A percentile compares a stretch with the other conserved stretches of the same genome.
phyloP scores from a whole-genome alignment of 2,329 filamentous ascomycete species.

The Fusarium virguliforme region DNA sequence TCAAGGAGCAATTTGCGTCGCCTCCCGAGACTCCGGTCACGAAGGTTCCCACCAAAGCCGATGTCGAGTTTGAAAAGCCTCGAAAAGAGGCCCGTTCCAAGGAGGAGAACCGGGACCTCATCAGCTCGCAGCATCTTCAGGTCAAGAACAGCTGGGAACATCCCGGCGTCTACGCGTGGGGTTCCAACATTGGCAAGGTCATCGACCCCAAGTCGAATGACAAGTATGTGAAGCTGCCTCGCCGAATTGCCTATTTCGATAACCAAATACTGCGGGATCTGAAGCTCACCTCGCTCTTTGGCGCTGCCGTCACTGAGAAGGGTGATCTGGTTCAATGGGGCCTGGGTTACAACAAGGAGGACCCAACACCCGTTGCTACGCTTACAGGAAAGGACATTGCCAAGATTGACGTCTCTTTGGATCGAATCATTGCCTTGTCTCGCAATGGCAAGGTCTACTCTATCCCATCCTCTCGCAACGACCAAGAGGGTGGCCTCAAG shows the following conservation, averaged over 20 bases:
- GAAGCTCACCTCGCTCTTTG: conserved; percentile 86
- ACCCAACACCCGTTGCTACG: conserved; percentile 77
- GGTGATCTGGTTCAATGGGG: conserved; percentile 97
- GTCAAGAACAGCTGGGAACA: conserved; percentile 86
- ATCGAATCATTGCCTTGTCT: conserved; percentile 86
- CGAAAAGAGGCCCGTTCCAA: conserved; percentile 71
- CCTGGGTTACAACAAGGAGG: conserved; percentile 77
- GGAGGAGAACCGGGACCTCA: conserved; percentile 81
- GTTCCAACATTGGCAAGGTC: conserved; percentile 88
- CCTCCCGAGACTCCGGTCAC: conserved; percentile 38
- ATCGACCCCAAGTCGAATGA: conserved; percentile 88
- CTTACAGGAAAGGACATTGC: conserved; percentile 85
- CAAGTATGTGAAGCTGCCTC: conserved; percentile 82
- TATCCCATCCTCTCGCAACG: conserved; percentile 80
- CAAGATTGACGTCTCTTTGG: conserved; percentile 83
- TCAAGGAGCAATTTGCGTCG: conserved; percentile 52
- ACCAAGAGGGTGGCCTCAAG: conserved; percentile 78
- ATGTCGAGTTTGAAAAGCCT: conserved; percentile 79
- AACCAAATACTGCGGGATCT: conserved; percentile 87
- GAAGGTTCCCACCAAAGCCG: conserved; percentile 58
- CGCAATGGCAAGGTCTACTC: conserved; percentile 87
- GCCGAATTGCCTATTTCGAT: conserved; percentile 86
- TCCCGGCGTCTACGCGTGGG: conserved; percentile 95
- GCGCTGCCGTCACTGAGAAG: conserved; percentile 87
- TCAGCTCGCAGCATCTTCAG: conserved; percentile 90